Percentiles rank a stretch among this genome's conserved stretches.
Evolutionary conservation across 2,329 filamentous ascomycete species (phyloP).

Genomic region (Fusarium sp.): DNA sequence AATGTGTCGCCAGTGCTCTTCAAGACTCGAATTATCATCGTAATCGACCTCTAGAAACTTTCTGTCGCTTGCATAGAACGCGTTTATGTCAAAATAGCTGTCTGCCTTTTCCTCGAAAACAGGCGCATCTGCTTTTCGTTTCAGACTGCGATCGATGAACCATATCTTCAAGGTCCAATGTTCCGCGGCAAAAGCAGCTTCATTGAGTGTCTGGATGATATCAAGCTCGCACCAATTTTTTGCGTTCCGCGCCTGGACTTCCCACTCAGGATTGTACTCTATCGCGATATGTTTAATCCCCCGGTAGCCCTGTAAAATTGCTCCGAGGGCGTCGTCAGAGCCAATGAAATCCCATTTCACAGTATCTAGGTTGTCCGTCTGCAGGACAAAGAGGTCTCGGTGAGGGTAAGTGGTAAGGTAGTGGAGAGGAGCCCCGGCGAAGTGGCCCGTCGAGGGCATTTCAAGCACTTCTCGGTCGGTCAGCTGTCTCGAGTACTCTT

Average conservation of each 20-base stretch:
- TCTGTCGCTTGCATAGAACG: slow-evolving; percentile 25
- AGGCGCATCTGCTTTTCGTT: slow-evolving; percentile 6
- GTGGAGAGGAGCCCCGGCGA: not conserved
- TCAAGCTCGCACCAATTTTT: not conserved
- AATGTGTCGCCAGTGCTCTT: not conserved
- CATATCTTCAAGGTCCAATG: not conserved
- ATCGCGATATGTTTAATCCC: slow-evolving; percentile 3
- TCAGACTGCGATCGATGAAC: slow-evolving; percentile 21
- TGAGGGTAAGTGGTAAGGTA: slow-evolving; percentile 8
- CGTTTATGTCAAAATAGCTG: fast-evolving
- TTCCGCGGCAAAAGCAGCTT: not conserved
- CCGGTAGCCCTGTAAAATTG: fast-evolving
- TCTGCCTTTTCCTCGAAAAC: not conserved
- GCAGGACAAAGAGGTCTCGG: slow-evolving; percentile 24
- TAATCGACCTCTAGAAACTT: slow-evolving; percentile 8
- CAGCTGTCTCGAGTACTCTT: not conserved
- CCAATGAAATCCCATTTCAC: not conserved
- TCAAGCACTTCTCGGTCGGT: too few species aligned
- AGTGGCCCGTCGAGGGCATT: slow-evolving; percentile 8
- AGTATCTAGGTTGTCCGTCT: not conserved
- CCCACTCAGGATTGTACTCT: slow-evolving; percentile 20
- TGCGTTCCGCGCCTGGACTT: not conserved
- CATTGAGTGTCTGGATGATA: not conserved
- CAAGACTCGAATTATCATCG: not conserved
- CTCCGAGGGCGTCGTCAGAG: not conserved